A percentile compares a stretch with the other conserved stretches of the same genome.
Conservation (phyloP, 805 yeast species). For the Tetrapisispora pingtungensis region DNA sequence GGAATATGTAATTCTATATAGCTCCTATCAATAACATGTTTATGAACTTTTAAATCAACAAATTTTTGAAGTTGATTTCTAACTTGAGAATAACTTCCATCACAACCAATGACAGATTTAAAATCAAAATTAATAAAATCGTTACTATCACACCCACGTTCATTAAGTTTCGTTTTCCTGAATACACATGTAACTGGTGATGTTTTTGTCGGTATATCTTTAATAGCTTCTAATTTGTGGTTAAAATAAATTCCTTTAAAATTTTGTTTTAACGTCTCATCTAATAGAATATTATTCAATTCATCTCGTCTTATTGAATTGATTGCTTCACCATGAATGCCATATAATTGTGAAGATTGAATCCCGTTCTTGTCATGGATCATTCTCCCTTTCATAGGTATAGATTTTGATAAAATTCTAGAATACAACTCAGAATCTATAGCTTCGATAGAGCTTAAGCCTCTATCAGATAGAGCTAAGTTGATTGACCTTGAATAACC, state of each 20-base stretch:
- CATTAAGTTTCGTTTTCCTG: not conserved
- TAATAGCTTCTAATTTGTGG: not conserved
- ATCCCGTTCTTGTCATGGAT: conserved; percentile 60
- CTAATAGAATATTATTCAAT: conserved; percentile 54
- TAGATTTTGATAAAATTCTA: conserved; percentile 46
- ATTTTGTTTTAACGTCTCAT: conserved; percentile 41
- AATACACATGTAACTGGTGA: not conserved
- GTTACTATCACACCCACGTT: conserved; percentile 9
- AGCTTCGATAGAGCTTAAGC: conserved; percentile 55
- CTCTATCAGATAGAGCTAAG: conserved; percentile 79
- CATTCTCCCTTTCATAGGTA: conserved; percentile 89
- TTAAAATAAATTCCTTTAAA: not conserved
- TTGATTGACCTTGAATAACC: conserved; percentile 56
- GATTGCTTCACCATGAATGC: conserved; percentile 71
- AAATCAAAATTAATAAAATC: conserved; percentile 20
- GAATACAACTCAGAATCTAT: conserved; percentile 52
- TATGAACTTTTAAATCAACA: not conserved
- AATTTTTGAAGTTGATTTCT: conserved; percentile 57
- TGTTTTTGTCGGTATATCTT: not conserved
- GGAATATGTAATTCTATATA: conserved; percentile 77
- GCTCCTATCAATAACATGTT: conserved; percentile 39
- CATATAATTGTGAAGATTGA: conserved; percentile 64
- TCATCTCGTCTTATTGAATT: conserved; percentile 74
- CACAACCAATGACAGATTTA: conserved; percentile 71
- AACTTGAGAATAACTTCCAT: conserved; percentile 72